Base-by-base conservation (phyloP, 2,329 filamentous ascomycete genomes). In the Aspergillus sp. region DNA sequence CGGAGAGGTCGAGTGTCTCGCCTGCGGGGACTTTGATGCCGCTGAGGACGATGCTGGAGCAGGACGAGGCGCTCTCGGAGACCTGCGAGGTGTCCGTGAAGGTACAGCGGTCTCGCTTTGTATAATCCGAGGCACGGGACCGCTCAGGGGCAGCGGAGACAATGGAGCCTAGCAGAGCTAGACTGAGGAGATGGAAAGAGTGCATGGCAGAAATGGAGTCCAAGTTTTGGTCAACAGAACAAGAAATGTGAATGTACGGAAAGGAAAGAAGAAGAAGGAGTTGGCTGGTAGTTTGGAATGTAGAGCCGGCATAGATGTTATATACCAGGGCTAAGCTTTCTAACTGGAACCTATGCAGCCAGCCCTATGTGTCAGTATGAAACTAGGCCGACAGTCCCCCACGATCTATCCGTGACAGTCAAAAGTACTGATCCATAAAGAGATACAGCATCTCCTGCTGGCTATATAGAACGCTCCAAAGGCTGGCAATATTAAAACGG, bases 11-110 rank as follows among this genome's bases (percentile, higher is more conserved):
- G 3, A 84, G 72, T 3, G 79, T 82, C 7, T 67, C 66, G 26
- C 79, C 79, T 5, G 78, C 73, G 3, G 80, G 80, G 9, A 83
- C 79, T 12, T 64, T 64, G 41, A 83, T 72, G 52, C 71, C 69
- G 48, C 70, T 71, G 19, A 83, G 66, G 19, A 73, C 62, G 50
- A 83, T 80, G 43, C 68, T 72, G 7, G 76, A 67, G 64, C 80
- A 83, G 9, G 69, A 69, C 5, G 60, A 56, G 63, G 79, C 78
- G 56, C 69, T 68, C 49, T 69, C 68, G 50, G 66, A 73, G 40
- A 74, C 76, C 3, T 68, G 56, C 4, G 71, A 68, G 44, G 75
- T 73, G 44, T 73, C 70, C 39, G 71, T 78, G 59, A 82, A 80
- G 9, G 76, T 80, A 63, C 80, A 82, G 48, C 64, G 61, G n/a